phyloP scores from a whole-genome alignment of 352 stramenopile species.

The Phytophthora citricola region DNA sequence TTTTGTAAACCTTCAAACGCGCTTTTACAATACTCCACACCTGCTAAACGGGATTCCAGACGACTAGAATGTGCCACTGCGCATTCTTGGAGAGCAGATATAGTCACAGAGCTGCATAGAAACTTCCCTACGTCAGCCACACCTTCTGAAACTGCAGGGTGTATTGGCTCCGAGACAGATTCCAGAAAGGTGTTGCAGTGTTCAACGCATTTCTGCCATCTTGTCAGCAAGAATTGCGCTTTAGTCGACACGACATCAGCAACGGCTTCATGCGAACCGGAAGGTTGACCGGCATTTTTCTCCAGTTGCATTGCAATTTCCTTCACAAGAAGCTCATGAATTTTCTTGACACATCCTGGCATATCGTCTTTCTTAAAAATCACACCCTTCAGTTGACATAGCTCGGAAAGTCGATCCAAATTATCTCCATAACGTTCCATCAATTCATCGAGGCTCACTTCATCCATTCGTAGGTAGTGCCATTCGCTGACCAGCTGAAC shows the following conservation, averaged over 20 bases:
- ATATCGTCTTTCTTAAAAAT: conserved; percentile 44
- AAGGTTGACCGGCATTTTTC: conserved; percentile 3
- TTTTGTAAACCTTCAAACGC: conserved; percentile 27
- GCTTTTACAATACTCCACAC: conserved; percentile 38
- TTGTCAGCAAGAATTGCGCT: conserved; percentile 38
- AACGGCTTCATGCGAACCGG: conserved; percentile 41
- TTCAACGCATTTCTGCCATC: conserved; percentile 34
- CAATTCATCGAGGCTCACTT: conserved; percentile 49
- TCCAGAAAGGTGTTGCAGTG: conserved; percentile 5
- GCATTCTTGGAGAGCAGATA: conserved; percentile 38
- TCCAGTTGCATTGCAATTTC: conserved; percentile 17
- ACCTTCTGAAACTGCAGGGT: conserved; percentile 6
- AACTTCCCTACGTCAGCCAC: conserved; percentile 40
- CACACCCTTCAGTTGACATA: conserved; percentile 59
- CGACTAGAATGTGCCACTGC: conserved; percentile 37
- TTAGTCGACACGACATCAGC: conserved; percentile 37
- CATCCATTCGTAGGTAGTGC: conserved; percentile 53
- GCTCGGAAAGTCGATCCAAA: conserved; percentile 48
- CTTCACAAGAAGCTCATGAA: conserved; percentile 40
- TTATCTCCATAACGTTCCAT: conserved; percentile 65
- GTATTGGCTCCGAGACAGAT: conserved; percentile 7
- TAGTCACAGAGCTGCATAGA: conserved; percentile 32
- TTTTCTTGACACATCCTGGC: conserved; percentile 42
- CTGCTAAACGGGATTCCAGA: conserved; percentile 44
- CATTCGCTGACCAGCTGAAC: conserved; percentile 76